phyloP scores from a whole-genome alignment of 768 basidiomycete genomes.

The Boletus vermiculosoides region DNA sequence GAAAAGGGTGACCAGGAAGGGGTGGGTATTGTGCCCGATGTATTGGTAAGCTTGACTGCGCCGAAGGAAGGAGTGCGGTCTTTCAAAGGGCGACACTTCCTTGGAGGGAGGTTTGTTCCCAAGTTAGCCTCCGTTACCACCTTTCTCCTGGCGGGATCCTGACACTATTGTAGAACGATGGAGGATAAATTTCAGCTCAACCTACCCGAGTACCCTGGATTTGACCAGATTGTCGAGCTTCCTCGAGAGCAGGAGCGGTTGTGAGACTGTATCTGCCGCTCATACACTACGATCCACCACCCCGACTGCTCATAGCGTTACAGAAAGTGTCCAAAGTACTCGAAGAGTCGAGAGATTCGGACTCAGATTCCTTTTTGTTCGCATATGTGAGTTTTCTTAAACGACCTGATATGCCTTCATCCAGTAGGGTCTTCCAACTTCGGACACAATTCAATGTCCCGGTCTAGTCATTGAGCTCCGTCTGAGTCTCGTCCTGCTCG shows the following conservation, averaged over 20 bases:
- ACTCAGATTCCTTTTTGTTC: background rate
- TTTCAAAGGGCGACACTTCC: constrained; percentile 84
- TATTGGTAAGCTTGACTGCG: constrained; percentile 88
- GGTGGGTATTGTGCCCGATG: constrained; percentile 67
- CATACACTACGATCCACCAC: background rate
- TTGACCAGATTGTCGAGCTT: constrained; percentile 84
- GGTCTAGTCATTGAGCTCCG: background rate
- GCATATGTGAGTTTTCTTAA: background rate
- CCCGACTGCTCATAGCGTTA: background rate
- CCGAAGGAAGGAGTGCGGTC: constrained; percentile 83
- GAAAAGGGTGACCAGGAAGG: constrained; percentile 63
- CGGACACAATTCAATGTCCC: background rate
- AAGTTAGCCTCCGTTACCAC: constrained; percentile 49
- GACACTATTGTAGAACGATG: constrained; percentile 48
- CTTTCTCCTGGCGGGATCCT: background rate
- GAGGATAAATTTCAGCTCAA: constrained; percentile 76
- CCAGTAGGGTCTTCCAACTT: no score
- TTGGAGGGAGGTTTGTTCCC: constrained; percentile 92
- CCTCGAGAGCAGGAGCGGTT: constrained; percentile 10
- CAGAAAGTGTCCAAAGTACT: background rate
- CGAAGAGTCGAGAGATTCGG: background rate
- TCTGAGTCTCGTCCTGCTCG: background rate
- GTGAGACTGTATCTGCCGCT: background rate
- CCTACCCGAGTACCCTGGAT: constrained; percentile 77
- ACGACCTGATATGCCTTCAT: background rate